These are phyloP conservation scores for Diaporthe nobilis DNA, from an alignment of 2,329 filamentous ascomycete genomes.

Conservation along the genomic window DNA sequence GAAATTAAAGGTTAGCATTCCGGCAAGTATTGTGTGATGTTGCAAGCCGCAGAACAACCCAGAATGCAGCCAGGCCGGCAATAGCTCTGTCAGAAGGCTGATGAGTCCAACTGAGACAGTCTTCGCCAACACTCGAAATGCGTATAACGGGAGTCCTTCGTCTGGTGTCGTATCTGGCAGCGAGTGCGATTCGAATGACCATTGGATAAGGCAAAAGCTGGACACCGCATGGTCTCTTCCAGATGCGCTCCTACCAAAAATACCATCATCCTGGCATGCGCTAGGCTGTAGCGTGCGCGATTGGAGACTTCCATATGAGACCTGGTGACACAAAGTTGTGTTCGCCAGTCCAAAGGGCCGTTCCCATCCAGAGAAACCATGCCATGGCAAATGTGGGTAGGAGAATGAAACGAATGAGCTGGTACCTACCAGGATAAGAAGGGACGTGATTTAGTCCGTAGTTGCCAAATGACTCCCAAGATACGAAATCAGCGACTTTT, in stretches of 20 bases:
- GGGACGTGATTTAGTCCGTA: background rate
- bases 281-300: background rate
- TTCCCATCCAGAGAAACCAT: background rate
- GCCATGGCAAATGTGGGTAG: background rate
- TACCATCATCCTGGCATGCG: no score
- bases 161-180: background rate
- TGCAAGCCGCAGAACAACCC: background rate
- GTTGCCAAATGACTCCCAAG: conserved; percentile 18
- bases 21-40: background rate
- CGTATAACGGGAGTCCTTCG: background rate
- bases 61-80: background rate
- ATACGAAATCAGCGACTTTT: conserved; percentile 34
- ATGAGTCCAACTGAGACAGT: background rate
- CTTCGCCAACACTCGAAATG: background rate
- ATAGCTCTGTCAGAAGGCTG: no score
- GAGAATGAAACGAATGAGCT: background rate
- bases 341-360: background rate
- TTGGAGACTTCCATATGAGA: no score
- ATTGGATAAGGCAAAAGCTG: no score
- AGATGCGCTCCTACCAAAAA: no score
- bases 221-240: no score
- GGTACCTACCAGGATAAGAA: conserved; percentile 16
- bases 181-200: background rate
- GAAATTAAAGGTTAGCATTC: background rate
- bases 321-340: background rate